Percentiles rank a stretch among this genome's conserved stretches.
These are phyloP conservation scores for Fusarium sp. DNA, from an alignment of 2,329 filamentous ascomycete species.

Conservation along the genomic window DNA sequence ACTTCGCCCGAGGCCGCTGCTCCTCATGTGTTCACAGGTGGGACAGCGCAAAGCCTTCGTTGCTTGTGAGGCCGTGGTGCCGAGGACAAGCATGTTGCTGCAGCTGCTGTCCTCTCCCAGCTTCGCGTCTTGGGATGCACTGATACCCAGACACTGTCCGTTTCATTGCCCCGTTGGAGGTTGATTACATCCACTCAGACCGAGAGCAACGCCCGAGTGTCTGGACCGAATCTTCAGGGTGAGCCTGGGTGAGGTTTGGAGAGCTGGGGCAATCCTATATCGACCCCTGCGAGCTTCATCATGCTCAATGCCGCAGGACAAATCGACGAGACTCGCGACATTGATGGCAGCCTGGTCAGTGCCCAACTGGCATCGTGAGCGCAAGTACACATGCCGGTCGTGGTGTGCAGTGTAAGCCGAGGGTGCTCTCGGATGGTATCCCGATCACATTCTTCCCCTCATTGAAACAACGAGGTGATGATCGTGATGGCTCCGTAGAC, in stretches of 20 bases:
- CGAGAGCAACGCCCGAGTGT: neutral
- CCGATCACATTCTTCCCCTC: conserved; percentile 4
- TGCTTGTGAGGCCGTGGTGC: neutral
- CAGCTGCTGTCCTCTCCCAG: neutral
- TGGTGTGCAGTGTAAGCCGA: conserved; percentile 3
- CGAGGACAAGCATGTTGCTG: neutral
- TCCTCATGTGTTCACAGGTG: neutral
- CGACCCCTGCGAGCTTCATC: neutral
- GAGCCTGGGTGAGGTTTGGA: neutral
- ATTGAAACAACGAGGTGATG: conserved; percentile 7
- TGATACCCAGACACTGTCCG: neutral
- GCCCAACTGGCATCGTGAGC: neutral
- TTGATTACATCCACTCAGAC: neutral
- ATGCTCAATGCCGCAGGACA: neutral
- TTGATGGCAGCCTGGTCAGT: neutral
- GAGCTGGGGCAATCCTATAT: neutral
- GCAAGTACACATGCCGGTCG: neutral
- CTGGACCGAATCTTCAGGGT: neutral
- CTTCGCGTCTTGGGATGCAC: neutral
- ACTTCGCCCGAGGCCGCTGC: neutral
- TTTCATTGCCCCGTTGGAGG: neutral
- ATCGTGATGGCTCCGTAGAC: conserved; percentile 9
- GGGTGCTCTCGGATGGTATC: conserved; percentile 12
- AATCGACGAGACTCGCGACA: neutral
- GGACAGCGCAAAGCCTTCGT: neutral